Percentiles rank a stretch among this genome's conserved stretches.
Evolutionary conservation across 306 rosid genomes (phyloP).

Genomic region (Lotus japonicus): DNA sequence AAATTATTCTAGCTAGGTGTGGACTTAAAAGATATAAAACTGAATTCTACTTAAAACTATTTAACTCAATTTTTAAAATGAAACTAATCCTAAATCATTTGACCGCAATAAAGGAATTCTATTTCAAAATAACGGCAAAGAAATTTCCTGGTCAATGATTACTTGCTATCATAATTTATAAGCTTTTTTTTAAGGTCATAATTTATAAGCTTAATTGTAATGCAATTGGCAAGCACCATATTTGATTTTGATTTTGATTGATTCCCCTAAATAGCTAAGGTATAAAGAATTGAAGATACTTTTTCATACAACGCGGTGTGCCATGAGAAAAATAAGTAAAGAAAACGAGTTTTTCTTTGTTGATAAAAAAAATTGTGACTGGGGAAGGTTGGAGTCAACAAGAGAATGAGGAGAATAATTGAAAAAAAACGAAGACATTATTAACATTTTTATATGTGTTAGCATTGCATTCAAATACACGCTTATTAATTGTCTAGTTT

Average conservation of each 20-base stretch:
- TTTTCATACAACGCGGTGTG: not conserved
- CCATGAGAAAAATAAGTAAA: not conserved
- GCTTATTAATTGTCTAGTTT: slow-evolving; percentile 2
- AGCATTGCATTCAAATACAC: slow-evolving; percentile 4
- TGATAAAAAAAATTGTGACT: not conserved
- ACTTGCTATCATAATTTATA: not conserved
- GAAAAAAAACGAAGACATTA: not conserved
- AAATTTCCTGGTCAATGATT: slow-evolving; percentile 3
- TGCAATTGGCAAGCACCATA: not conserved
- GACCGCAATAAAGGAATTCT: not conserved
- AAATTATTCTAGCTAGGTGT: too few relatives aligned
- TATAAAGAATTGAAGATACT: not conserved
- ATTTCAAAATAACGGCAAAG: not conserved
- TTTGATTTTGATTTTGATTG: not conserved
- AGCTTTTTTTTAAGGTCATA: too few relatives aligned
- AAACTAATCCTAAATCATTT: too few relatives aligned
- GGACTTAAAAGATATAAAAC: too few relatives aligned
- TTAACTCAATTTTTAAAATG: too few relatives aligned
- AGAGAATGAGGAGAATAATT: not conserved
- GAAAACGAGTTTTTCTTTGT: not conserved
- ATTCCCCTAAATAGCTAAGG: not conserved
- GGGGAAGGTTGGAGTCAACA: not conserved
- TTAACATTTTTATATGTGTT: not conserved
- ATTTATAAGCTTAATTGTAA: not conserved
- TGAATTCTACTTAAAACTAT: too few relatives aligned